Percentiles rank a stretch among this genome's conserved stretches.
Evolutionary conservation across 352 stramenopile genomes (phyloP).

Genomic region (Pythium monospermum): DNA sequence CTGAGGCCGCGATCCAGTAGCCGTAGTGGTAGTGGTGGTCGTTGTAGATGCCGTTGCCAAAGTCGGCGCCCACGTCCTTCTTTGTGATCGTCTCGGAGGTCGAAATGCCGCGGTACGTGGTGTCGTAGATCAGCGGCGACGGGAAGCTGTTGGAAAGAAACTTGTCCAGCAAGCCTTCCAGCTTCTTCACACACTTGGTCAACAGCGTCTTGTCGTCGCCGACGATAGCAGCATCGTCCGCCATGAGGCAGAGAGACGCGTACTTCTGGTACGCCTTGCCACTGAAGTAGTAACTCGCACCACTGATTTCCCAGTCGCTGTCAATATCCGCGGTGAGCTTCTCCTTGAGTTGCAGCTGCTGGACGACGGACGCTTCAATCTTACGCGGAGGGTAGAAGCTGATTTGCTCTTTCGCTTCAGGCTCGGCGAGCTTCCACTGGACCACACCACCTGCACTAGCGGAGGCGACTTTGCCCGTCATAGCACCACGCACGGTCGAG

Average conservation of each 20-base stretch:
- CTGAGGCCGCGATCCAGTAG: slow-evolving; percentile 61
- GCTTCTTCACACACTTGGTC: slow-evolving; percentile 44
- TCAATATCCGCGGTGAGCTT: slow-evolving; percentile 54
- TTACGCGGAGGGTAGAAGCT: slow-evolving; percentile 48
- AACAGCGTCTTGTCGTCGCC: slow-evolving; percentile 43
- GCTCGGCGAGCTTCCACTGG: slow-evolving; percentile 48
- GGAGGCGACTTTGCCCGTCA: slow-evolving; percentile 40
- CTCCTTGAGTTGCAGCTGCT: slow-evolving; percentile 29
- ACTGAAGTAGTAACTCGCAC: slow-evolving; percentile 68
- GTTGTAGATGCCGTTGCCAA: slow-evolving; percentile 78
- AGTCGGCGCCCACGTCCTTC: slow-evolving; percentile 50
- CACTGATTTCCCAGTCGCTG: slow-evolving; percentile 38
- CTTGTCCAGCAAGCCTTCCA: slow-evolving; percentile 46
- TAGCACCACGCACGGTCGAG: slow-evolving; percentile 46
- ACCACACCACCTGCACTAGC: slow-evolving; percentile 33
- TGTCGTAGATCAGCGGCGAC: slow-evolving; percentile 59
- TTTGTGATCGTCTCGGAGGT: slow-evolving; percentile 41
- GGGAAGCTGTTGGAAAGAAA: slow-evolving; percentile 54
- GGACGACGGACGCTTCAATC: slow-evolving; percentile 23
- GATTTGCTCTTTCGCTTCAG: slow-evolving; percentile 42
- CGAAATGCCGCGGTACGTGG: slow-evolving; percentile 52
- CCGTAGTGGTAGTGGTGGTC: slow-evolving; percentile 83
- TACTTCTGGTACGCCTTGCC: slow-evolving; percentile 81
- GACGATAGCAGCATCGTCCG: slow-evolving; percentile 39
- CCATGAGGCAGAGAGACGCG: slow-evolving; percentile 70